Evolutionary conservation across 306 rosid species (phyloP), one percentile per base, ranked within the genome.

Genomic region (Dryas alaskensis): DNA sequence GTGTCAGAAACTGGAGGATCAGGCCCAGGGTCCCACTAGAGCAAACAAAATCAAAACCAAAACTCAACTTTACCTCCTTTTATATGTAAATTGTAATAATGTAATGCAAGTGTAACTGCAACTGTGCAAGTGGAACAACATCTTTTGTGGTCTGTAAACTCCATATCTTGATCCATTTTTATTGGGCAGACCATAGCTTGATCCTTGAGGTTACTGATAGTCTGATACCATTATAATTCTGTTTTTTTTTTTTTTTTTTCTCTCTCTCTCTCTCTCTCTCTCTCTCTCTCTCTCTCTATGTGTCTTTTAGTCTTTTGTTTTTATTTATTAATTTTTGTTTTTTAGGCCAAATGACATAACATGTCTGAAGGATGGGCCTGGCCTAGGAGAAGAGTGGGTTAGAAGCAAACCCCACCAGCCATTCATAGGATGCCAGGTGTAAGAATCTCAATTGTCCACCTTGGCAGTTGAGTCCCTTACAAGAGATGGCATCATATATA

Each of bases 391-490:
- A 50, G 76, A 77, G 89, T 86, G 69, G 81, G 61, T 50, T 66
- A 19, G 81, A 86, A 86, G 87, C 81, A 69, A 79, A 65, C 31
- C 61, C 55, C 69, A 60, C 43, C 10, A 57, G 10, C 86, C 87
- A 81, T 19, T 85, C 76, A 80, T 39, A 59, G 10, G 4, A 4
- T 45, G 13, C 84, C 88, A 86, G 12, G 74, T 79, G 86, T 80
- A 65, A 27, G 3, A 17, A 48, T 50, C 9, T 5, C 1, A 37
- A 1, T 47, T 0, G 65, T 46, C 81, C 81, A 68, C 45, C 60
- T 86, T 79, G 72, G 17, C 81, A 60, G 7, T 81, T 78, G 74
- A 84, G 86, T 84, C 73, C 75, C 84, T 86, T 80, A 3, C 65
- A 76, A 82, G 93, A 79, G 77, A 86, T 78, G 80, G 40, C 77